phyloP scores from a whole-genome alignment of 2,329 filamentous ascomycete genomes.

The Penicillium sp. region DNA sequence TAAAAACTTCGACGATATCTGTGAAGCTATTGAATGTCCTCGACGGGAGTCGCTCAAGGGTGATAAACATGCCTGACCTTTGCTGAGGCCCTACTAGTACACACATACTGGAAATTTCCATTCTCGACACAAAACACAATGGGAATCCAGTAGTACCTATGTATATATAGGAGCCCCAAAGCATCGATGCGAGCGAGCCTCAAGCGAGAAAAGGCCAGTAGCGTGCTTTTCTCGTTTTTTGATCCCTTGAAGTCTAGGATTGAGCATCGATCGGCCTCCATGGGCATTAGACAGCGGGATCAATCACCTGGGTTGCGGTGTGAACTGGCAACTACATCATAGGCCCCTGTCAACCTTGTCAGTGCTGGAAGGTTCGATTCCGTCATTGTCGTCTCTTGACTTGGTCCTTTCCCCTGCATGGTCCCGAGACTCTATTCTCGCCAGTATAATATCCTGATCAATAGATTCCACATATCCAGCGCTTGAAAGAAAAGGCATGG shows the following conservation, averaged over 20 bases:
- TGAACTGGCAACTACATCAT: conserved; percentile 18
- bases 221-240: not conserved
- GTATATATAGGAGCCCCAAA: too few species aligned
- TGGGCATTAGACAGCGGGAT: not conserved
- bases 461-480: not conserved
- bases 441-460: not conserved
- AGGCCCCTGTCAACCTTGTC: conserved; percentile 1
- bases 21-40: not conserved
- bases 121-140: not conserved
- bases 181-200: not conserved
- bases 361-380: conserved; percentile 25
- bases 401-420: conserved; percentile 1
- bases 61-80: not conserved
- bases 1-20: not conserved
- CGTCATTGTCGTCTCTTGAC: conserved; percentile 22
- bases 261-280: not conserved
- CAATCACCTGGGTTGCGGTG: not conserved
- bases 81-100: not conserved
- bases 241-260: too few species aligned
- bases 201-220: not conserved
- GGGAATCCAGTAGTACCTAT: not conserved
- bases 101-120: too few species aligned
- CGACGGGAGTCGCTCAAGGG: not conserved
- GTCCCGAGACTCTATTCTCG: not conserved
- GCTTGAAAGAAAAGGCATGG: not conserved